Base-by-base conservation (phyloP, 345 rosid species). In the Eucalyptus tenuipes region DNA sequence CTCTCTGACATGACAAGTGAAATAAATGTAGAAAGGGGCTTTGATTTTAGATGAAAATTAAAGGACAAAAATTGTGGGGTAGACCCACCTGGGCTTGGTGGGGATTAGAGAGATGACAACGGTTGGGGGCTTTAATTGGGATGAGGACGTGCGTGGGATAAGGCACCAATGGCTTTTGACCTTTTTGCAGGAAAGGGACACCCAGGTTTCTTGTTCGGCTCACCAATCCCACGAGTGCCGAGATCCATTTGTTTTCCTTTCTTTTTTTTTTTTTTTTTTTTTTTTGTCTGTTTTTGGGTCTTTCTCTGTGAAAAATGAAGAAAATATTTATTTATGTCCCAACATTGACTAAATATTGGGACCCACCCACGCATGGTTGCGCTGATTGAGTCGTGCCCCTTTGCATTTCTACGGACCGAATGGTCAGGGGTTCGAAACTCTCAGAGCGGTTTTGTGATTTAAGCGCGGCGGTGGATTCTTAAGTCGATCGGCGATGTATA, bases 211-310 rank as follows among this genome's bases (percentile, higher is more conserved):
- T 71, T 17, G 20, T 10, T 33, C 18, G 81, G 24, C 80, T 68
- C 80, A 68, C 80, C 40, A 33, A 33, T 33, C 80, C 80, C 80
- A 17, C 24, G 2, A 68, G 80, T 10, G 13, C 25, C 20, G 25
- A 3, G 80, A 71, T 17, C 81, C 81, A 71, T 10, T 71, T 33
- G 42, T 71, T 71, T 37, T 31, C 5, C 22, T 3, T 1, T 3
- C 2, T 3, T 68, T 31, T 15, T 4, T 15, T 2, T 27, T 27
- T 24, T 10, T 4, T 0, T 2, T 1, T 11, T 31, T 16, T 15
- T 29, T n/a, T n/a, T n/a, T n/a, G n/a, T n/a, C n/a, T n/a, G n/a
- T n/a, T n/a, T 55, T 20, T 8, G 4, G 3, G 29, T 55, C 61
- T 66, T 66, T 15, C 17, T 15, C 33, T 22, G 8, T 1, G 40